These are phyloP conservation scores for Cutaneotrichosporon spelunceum DNA, from an alignment of 1,284 basidiomycete genomes.

Conservation along the genomic window DNA sequence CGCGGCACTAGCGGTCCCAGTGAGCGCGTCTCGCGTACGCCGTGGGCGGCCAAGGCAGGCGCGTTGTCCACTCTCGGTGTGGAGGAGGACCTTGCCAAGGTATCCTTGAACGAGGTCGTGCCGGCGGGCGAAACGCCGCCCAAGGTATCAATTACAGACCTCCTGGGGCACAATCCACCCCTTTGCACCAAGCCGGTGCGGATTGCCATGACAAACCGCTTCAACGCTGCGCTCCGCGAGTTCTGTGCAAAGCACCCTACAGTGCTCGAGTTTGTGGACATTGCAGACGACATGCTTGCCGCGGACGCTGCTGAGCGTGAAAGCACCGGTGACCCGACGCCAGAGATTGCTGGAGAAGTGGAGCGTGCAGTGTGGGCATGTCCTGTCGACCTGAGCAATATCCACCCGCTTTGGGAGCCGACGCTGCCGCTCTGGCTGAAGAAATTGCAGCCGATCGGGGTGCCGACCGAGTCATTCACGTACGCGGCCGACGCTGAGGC, in stretches of 20 bases:
- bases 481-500: constrained; percentile 41
- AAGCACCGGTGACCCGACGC: neutral
- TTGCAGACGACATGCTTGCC: constrained; percentile 32
- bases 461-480: constrained; percentile 32
- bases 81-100: constrained; percentile 9
- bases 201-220: constrained; percentile 39
- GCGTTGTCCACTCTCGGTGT: neutral
- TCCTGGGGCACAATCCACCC: constrained; percentile 37
- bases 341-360: constrained; percentile 25
- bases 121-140: constrained; percentile 5
- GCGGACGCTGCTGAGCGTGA: constrained; percentile 20
- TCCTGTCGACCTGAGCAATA: constrained; percentile 44
- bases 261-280: constrained; percentile 41
- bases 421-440: constrained; percentile 46
- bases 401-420: constrained; percentile 49
- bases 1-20: constrained; percentile 10
- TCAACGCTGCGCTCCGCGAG: constrained; percentile 31
- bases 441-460: constrained; percentile 28
- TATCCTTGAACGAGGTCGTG: constrained; percentile 1
- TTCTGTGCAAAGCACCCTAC: constrained; percentile 36
- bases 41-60: constrained; percentile 19
- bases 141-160: constrained; percentile 31
- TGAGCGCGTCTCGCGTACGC: constrained; percentile 23
- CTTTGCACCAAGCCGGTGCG: constrained; percentile 42
- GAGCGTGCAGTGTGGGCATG: constrained; percentile 41